A percentile compares a stretch with the other conserved stretches of the same genome.
These are phyloP conservation scores for Spergularia azorica DNA, from an alignment of 179 eudicot genomes.

Conservation along the genomic window DNA sequence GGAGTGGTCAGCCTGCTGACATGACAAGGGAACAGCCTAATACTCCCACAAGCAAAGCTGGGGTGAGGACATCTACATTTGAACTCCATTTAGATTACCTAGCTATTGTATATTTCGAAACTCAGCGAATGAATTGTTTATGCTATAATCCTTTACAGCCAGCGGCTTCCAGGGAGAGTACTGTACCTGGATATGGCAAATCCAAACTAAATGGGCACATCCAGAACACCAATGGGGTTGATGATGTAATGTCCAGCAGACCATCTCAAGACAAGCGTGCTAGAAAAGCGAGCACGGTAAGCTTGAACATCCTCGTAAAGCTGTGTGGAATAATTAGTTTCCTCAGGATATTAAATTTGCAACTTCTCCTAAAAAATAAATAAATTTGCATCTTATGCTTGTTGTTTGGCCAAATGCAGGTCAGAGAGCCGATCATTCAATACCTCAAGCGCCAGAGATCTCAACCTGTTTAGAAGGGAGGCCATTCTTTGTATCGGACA, in stretches of 20 bases:
- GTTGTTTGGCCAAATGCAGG: conserved; percentile 40
- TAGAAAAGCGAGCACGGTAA: conserved; percentile 87
- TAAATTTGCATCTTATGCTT: conserved; percentile 14
- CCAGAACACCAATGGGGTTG: conserved; percentile 36
- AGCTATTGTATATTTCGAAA: neutral
- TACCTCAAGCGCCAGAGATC: conserved; percentile 80
- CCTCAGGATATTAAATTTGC: neutral
- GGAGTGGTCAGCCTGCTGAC: conserved; percentile 51
- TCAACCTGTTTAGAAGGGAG: conserved; percentile 39
- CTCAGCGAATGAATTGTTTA: neutral
- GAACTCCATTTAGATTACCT: neutral
- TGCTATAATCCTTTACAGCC: conserved; percentile 50
- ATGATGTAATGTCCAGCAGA: conserved; percentile 52
- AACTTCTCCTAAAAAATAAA: neutral
- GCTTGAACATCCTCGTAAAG: neutral
- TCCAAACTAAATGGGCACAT: conserved; percentile 37
- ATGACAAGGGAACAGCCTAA: conserved; percentile 47
- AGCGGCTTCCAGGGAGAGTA: conserved; percentile 77
- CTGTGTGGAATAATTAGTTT: neutral
- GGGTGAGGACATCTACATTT: conserved; percentile 40
- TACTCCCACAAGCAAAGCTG: conserved; percentile 81
- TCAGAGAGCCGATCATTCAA: conserved; percentile 83
- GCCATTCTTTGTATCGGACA: neutral
- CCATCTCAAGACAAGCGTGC: conserved; percentile 61
- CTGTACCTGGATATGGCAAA: conserved; percentile 50